Evolutionary conservation across 192 early-diverging fungal species (phyloP).

Genomic region (Allomyces arbusculus): DNA sequence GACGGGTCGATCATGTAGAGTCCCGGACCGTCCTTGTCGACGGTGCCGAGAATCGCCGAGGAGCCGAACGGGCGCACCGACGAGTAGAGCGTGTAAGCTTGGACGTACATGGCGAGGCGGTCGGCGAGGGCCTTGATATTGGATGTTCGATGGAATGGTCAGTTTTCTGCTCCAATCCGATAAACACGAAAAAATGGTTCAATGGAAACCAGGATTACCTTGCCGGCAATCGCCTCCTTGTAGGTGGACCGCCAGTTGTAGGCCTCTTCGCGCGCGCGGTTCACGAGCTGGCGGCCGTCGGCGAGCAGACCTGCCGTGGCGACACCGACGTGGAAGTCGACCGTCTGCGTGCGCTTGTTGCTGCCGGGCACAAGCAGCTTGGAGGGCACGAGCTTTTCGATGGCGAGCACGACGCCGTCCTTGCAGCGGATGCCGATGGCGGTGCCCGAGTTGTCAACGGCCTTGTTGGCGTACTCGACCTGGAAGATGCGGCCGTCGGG

Average conservation of each 20-base stretch:
- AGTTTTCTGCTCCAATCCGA: background rate
- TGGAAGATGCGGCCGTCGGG: slow-evolving; percentile 98
- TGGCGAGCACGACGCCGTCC: slow-evolving; percentile 89
- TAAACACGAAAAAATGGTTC: too few relatives aligned
- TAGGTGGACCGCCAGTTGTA: slow-evolving; percentile 71
- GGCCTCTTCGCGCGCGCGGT: slow-evolving; percentile 77
- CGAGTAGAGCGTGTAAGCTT: slow-evolving; percentile 93
- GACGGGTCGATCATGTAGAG: slow-evolving; percentile 94
- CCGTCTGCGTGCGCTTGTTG: slow-evolving; percentile 81
- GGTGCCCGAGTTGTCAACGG: slow-evolving; percentile 96
- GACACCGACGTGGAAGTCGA: slow-evolving; percentile 80
- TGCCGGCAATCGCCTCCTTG: slow-evolving; percentile 58
- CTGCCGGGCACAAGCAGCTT: slow-evolving; percentile 81
- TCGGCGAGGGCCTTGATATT: slow-evolving; percentile 71
- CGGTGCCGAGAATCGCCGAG: slow-evolving; percentile 58
- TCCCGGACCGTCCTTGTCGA: slow-evolving; percentile 62
- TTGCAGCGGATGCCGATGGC: slow-evolving; percentile 81
- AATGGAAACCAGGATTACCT: too few relatives aligned
- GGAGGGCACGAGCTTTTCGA: slow-evolving; percentile 87
- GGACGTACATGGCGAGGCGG: slow-evolving; percentile 77
- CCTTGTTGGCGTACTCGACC: slow-evolving; percentile 94
- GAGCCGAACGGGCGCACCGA: slow-evolving; percentile 84
- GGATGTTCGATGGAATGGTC: background rate
- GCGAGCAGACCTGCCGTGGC: slow-evolving; percentile 81
- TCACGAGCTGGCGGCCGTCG: slow-evolving; percentile 74